These are phyloP conservation scores for Deinandra increscens DNA, from an alignment of 129 eudicot species.

Conservation along the genomic window DNA sequence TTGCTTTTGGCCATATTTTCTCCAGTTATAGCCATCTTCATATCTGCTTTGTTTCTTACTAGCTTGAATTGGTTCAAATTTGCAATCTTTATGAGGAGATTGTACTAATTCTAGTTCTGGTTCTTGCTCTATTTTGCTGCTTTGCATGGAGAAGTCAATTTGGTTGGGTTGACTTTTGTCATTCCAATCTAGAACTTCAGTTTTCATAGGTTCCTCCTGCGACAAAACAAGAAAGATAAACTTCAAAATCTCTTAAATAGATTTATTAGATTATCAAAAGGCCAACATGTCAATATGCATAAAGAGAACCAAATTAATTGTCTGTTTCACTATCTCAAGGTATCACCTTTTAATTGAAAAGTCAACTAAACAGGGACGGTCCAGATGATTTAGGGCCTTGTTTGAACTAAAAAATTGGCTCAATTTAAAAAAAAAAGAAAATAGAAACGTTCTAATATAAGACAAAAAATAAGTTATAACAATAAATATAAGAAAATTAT, in stretches of 20 bases:
- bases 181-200: constrained; percentile 46
- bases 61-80: constrained; percentile 42
- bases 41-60: constrained; percentile 53
- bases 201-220: constrained; percentile 48
- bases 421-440: no score
- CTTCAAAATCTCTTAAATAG: background rate
- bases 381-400: no score
- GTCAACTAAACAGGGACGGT: no score
- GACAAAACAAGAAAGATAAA: background rate
- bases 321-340: background rate
- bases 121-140: constrained; percentile 38
- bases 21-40: constrained; percentile 94
- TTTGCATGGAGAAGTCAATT: constrained; percentile 34
- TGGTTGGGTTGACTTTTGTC: constrained; percentile 36
- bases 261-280: background rate
- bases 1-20: constrained; percentile 92
- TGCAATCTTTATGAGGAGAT: constrained; percentile 13
- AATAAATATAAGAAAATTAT: no score
- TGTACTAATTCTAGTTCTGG: constrained; percentile 41
- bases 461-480: no score
- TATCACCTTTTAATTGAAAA: background rate
- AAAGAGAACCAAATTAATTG: background rate
- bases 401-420: no score
- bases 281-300: constrained; percentile 8
- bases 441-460: no score